Base-by-base conservation (phyloP, 2,329 filamentous ascomycete genomes). In the Nothophoma quercina region DNA sequence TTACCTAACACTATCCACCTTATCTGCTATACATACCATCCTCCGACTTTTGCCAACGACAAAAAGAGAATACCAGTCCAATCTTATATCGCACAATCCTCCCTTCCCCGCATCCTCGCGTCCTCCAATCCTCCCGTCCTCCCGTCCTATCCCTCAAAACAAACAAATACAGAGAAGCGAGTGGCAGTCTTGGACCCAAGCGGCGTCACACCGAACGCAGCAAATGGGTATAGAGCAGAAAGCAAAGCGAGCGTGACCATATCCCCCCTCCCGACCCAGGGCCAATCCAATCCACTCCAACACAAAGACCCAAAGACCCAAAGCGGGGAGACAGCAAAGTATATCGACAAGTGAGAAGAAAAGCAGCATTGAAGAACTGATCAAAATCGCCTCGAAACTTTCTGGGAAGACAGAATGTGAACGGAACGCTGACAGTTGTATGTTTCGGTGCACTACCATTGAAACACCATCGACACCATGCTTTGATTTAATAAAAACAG, bases 381-480 rank as follows among this genome's bases (percentile, higher is more conserved):
- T n/a, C n/a, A n/a, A n/a, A n/a, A n/a, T n/a, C n/a, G n/a, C n/a
- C n/a, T n/a, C n/a, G n/a, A n/a, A n/a, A n/a, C n/a, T n/a, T n/a
- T n/a, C n/a, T n/a, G n/a, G n/a, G 22, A 19, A 13, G 16, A 16
- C 25, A 35, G 19, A 23, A 45, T 45, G 25, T 2, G 26, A 39
- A 41, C 49, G 15, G 36, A 51, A 52, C 49, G 49, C 50, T 52
- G 43, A 52, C 50, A 47, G 50, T 32, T 53, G 50, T 44, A 48
- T 53, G 50, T 48, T 53, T 53, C 50, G 50, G 50, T 53, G 50
- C 50, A 53, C 50, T 53, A 53, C 50, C 50, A 53, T 53, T 53
- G 50, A 53, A 53, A 53, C 50, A 53, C 43, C 50, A 33, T 30
- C 32, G 30, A 53, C 50, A 38, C 47, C 47, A 51, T 51, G 47